Evolutionary conservation across 225 moss, liverwort and hornwort species (phyloP).

Genomic region (Ulota crispa): DNA sequence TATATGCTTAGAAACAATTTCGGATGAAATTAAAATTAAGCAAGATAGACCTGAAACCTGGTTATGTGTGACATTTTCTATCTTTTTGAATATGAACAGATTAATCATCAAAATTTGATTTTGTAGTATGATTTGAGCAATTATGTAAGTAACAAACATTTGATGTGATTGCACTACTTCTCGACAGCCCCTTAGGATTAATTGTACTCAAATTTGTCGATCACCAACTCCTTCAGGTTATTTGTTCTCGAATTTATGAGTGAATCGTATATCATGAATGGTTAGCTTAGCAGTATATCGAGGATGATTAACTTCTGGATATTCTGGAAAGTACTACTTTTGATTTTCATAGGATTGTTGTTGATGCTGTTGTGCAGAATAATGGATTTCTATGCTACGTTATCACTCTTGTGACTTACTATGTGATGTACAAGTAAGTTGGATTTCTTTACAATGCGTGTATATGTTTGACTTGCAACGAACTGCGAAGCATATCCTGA

Average conservation of each 20-base stretch:
- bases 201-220: too few relatives aligned
- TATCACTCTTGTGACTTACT: slow-evolving; percentile 70
- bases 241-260: background rate
- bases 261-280: background rate
- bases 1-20: background rate
- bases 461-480: background rate
- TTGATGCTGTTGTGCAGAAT: slow-evolving; percentile 51
- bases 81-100: background rate
- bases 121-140: background rate
- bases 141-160: background rate
- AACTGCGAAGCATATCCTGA: background rate
- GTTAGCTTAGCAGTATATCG: background rate
- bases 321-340: background rate
- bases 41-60: background rate
- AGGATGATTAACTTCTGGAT: background rate
- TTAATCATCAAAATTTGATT: background rate
- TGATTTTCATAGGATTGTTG: background rate
- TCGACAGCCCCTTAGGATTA: too few relatives aligned
- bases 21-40: background rate
- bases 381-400: slow-evolving; percentile 81
- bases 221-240: background rate
- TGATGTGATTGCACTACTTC: background rate
- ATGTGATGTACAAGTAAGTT: slow-evolving; percentile 69
- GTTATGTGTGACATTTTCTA: background rate
- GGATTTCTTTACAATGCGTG: background rate